Evolutionary conservation across 306 rosid genomes (phyloP).

Genomic region (Bauhinia variegata): DNA sequence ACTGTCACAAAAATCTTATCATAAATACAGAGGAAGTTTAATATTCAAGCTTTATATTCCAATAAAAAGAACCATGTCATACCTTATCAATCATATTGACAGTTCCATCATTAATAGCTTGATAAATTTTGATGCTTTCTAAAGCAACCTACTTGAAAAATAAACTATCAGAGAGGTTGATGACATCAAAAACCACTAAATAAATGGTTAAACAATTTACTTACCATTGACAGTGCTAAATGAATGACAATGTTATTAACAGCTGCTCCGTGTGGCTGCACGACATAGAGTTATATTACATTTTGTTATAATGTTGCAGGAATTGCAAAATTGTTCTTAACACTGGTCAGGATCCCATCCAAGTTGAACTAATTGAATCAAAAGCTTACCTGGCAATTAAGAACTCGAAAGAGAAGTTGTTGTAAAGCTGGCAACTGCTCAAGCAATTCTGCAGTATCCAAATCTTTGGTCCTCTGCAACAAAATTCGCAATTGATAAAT

Average conservation of each 20-base stretch:
- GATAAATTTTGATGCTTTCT: slow-evolving; percentile 89
- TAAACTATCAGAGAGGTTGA: slow-evolving; percentile 37
- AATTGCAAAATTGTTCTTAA: too few relatives aligned
- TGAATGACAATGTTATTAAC: slow-evolving; percentile 83
- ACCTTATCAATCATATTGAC: slow-evolving; percentile 98
- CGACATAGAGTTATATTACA: slow-evolving; percentile 25
- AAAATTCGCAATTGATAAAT: slow-evolving; percentile 38
- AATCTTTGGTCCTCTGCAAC: slow-evolving; percentile 93
- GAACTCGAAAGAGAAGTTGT: slow-evolving; percentile 86
- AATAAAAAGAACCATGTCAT: slow-evolving; percentile 39
- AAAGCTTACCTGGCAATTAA: slow-evolving; percentile 80
- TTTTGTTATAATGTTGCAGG: slow-evolving; percentile 5
- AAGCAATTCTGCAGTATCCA: slow-evolving; percentile 86
- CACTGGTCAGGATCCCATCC: slow-evolving; percentile 14
- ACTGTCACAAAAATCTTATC: slow-evolving; percentile 55
- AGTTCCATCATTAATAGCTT: slow-evolving; percentile 97
- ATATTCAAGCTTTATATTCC: slow-evolving; percentile 35
- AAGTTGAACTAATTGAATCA: slow-evolving; percentile 22
- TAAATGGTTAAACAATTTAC: slow-evolving; percentile 41
- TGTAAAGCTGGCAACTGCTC: slow-evolving; percentile 95
- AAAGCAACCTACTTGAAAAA: slow-evolving; percentile 74
- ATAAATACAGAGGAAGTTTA: slow-evolving; percentile 37
- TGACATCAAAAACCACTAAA: slow-evolving; percentile 26
- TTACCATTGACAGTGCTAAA: slow-evolving; percentile 86
- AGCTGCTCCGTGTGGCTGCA: slow-evolving; percentile 98